These are phyloP conservation scores for Fusarium sp. DNA, from an alignment of 2,329 filamentous ascomycete species.

Conservation along the genomic window DNA sequence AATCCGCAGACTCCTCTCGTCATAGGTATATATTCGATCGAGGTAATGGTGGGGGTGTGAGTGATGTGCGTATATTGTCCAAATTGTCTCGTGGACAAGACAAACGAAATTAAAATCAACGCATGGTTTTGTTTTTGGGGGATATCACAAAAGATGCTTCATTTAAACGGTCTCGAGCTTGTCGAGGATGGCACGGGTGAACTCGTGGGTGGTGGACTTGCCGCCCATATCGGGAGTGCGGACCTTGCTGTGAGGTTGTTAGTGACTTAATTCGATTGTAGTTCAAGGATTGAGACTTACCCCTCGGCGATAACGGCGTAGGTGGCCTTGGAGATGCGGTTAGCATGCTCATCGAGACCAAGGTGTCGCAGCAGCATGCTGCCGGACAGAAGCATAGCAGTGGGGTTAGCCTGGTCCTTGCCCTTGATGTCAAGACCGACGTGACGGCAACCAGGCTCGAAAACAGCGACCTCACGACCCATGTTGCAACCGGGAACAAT, in stretches of 20 bases:
- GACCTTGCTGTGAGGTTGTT: constrained; percentile 72
- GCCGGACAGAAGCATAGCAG: constrained; percentile 91
- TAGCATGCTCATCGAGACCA: constrained; percentile 96
- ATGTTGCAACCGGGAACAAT: constrained; percentile 99
- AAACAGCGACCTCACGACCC: constrained; percentile 97
- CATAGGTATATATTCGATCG: constrained; percentile 41
- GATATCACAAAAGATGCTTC: constrained; percentile 43
- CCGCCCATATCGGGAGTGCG: constrained; percentile 98
- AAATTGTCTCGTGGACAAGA: constrained; percentile 20
- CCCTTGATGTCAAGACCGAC: constrained; percentile 99
- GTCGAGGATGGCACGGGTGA: constrained; percentile 92
- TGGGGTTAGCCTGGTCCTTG: constrained; percentile 99
- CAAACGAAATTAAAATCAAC: constrained; percentile 32
- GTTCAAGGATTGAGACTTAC: constrained; percentile 65
- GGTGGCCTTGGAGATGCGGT: constrained; percentile 92
- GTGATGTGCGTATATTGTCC: constrained; percentile 18
- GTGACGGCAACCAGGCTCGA: constrained; percentile 99
- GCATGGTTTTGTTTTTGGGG: constrained; percentile 37
- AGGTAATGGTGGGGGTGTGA: constrained; percentile 26
- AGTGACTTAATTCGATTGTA: constrained; percentile 48
- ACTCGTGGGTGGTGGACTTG: constrained; percentile 88
- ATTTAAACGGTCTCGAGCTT: constrained; percentile 87
- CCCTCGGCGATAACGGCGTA: constrained; percentile 87
- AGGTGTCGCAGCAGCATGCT: constrained; percentile 98
- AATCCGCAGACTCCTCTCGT: constrained; percentile 34